Evolutionary conservation across 1,139 yeast species (phyloP).

Genomic region (Blastobotrys malaysiensis): DNA sequence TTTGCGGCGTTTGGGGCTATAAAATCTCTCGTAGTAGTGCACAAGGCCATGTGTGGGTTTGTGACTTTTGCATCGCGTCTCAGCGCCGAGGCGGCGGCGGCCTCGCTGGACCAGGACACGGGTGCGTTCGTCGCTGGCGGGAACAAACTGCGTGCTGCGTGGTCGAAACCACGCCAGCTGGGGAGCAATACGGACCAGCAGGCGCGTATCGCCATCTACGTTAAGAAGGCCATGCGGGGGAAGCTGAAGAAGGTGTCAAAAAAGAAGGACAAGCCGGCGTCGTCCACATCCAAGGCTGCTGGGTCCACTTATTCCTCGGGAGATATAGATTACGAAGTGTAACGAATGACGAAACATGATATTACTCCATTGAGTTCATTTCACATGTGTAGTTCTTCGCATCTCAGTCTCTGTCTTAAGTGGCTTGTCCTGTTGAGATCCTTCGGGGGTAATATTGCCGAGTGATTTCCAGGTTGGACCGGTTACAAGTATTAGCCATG

Average conservation of each 20-base stretch:
- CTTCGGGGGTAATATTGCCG: no score
- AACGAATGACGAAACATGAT: background rate
- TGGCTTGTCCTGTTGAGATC: no score
- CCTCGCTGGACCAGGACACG: constrained; percentile 30
- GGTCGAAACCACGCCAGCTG: constrained; percentile 56
- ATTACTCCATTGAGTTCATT: no score
- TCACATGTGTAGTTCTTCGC: no score
- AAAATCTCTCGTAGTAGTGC: constrained; percentile 49
- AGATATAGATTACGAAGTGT: background rate
- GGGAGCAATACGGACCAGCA: constrained; percentile 47
- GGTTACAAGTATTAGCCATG: no score
- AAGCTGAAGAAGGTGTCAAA: constrained; percentile 6
- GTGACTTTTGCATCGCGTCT: constrained; percentile 46
- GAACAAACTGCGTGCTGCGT: constrained; percentile 53
- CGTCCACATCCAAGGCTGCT: background rate
- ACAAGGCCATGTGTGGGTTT: constrained; percentile 62
- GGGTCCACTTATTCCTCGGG: background rate
- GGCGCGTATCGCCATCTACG: constrained; percentile 48
- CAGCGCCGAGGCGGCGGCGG: constrained; percentile 54
- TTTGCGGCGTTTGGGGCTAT: constrained; percentile 45
- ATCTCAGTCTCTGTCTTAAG: no score
- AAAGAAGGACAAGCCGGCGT: background rate
- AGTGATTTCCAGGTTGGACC: no score
- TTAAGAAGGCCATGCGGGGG: constrained; percentile 47
- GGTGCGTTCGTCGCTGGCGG: constrained; percentile 40